phyloP scores from a whole-genome alignment of 805 yeast genomes.

The Candida broadrunensis region DNA sequence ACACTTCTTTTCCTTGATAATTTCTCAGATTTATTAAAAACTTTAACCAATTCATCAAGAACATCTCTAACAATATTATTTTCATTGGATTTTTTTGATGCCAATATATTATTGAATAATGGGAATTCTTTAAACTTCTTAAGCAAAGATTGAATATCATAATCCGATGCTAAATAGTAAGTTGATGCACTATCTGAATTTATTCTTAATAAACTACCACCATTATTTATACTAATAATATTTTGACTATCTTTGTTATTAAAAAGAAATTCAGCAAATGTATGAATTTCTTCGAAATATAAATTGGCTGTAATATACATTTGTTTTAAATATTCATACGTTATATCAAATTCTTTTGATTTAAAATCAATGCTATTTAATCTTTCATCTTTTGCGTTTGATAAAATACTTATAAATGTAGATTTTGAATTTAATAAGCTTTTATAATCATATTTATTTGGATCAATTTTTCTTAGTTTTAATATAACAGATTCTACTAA shows the following conservation, averaged over 20 bases:
- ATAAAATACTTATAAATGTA: conserved; percentile 15
- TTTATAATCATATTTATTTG: conserved; percentile 11
- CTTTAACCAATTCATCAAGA: neutral
- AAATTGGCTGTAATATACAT: neutral
- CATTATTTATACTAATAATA: neutral
- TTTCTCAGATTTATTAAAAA: neutral
- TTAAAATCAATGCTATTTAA: conserved; percentile 10
- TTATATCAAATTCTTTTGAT: neutral
- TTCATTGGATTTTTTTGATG: neutral
- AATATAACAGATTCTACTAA: conserved; percentile 51
- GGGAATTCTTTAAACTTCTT: neutral
- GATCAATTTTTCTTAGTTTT: conserved; percentile 16
- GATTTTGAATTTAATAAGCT: conserved; percentile 8
- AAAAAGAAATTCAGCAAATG: neutral
- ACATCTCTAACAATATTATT: neutral
- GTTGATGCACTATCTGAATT: neutral
- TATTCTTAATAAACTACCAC: neutral
- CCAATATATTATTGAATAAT: neutral
- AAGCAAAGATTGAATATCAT: neutral
- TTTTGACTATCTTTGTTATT: neutral
- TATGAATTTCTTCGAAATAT: neutral
- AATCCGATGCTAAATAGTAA: neutral
- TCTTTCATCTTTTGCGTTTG: conserved; percentile 25
- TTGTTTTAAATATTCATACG: neutral
- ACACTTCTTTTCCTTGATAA: conserved; percentile 5